These are phyloP conservation scores for Neofusicoccum kwambonambiense DNA, from an alignment of 2,329 filamentous ascomycete species.

Conservation along the genomic window DNA sequence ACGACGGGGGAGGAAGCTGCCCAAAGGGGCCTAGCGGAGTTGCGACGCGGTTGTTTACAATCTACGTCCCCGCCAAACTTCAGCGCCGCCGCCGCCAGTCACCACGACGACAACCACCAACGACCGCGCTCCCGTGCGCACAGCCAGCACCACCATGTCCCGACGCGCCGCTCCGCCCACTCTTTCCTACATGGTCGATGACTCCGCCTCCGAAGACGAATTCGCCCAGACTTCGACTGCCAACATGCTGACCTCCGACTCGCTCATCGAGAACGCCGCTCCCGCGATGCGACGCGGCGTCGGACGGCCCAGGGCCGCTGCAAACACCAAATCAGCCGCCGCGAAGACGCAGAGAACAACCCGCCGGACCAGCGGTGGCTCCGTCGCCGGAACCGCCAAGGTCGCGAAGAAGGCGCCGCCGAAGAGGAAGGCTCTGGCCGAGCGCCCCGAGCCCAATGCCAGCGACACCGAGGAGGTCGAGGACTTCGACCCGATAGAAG, in stretches of 20 bases:
- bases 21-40: neutral
- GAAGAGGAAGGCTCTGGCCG: constrained; percentile 43
- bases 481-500: constrained; percentile 29
- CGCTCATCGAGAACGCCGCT: constrained; percentile 38
- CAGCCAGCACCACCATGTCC: constrained; percentile 27
- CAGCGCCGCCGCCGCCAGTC: neutral
- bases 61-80: neutral
- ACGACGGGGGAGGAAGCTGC: neutral
- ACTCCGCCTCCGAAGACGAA: constrained; percentile 43
- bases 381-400: constrained; percentile 28
- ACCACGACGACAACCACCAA: neutral
- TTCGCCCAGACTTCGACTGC: constrained; percentile 35
- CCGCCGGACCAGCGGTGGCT: constrained; percentile 38
- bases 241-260: constrained; percentile 39
- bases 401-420: constrained; percentile 28
- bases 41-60: constrained; percentile 14
- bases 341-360: constrained; percentile 36
- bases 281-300: constrained; percentile 29
- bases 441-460: constrained; percentile 36
- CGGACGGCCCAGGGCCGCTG: constrained; percentile 26
- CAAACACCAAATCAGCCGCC: constrained; percentile 27
- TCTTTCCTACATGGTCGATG: constrained; percentile 39
- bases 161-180: constrained; percentile 32
- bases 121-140: neutral
- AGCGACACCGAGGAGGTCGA: constrained; percentile 48